Base-by-base conservation (phyloP, 192 early-diverging fungal genomes). In the Linnemannia elongata region DNA sequence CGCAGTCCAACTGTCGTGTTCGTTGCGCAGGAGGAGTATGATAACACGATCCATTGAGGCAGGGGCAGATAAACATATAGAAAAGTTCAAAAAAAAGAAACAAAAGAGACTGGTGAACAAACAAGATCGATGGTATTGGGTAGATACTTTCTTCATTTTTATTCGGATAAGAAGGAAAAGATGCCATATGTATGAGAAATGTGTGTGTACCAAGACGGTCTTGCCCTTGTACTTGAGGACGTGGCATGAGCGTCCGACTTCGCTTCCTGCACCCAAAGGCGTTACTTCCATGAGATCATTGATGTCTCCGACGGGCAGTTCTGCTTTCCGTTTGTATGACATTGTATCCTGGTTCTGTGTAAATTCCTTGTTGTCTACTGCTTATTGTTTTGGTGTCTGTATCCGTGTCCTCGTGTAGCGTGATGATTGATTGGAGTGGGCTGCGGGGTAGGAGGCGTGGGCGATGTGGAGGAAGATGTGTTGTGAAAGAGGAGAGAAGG, bases 221-320 rank as follows among this genome's bases (percentile, higher is more conserved):
- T 99, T 99, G 81, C 94, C 94, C 91, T 99, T 99, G 93, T 96
- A 99, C 86, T 98, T 94, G 69, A 99, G 82, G 73, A 99, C 88
- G 42, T 99, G 90, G 77, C 97, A 99, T 41, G 96, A 97, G 76
- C 98, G 92, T 33, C 98, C 98, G 38, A 99, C 98, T 88, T 99
- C 98, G 82, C 97, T 95, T 27, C 98, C 98, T n/a, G 97, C 98
- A 38, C 98, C 98, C 24, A 99, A 92, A 22, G 97, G 97, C 8
- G 96, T 98, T 44, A 99, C 95, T 76, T 94, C 92, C 76, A 99
- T 90, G 35, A 97, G 89, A 88, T 99, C 97, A 83, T 92, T 93
- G 72, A 95, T 94, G 82, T 94, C 93, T 18, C 91, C 93, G 57
- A 95, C 90, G 1, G 94, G 91, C 17, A 92, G 77, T 57, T 93